Conservation (phyloP, 2,329 filamentous ascomycete species). For the Stemphylium lycopersici region DNA sequence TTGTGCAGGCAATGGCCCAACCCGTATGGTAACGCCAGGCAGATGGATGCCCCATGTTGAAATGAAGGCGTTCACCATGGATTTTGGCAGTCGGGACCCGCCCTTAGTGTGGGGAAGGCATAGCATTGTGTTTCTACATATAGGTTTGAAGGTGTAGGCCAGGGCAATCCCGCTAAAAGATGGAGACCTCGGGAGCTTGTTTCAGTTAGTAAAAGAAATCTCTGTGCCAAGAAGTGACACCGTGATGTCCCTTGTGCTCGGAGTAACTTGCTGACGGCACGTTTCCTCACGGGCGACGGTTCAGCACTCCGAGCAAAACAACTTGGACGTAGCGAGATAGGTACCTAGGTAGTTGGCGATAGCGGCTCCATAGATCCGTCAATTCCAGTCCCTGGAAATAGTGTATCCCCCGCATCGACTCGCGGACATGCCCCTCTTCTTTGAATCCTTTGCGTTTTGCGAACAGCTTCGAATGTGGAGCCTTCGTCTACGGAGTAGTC, state of each 20-base stretch:
- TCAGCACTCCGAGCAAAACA: conserved; percentile 9
- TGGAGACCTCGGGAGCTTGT: conserved; percentile 19
- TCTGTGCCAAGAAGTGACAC: conserved; percentile 25
- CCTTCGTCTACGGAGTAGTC: conserved; percentile 19
- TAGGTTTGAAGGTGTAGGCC: background rate
- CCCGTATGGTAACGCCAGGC: background rate
- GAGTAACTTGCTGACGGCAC: conserved; percentile 7
- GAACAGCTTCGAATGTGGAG: conserved; percentile 29
- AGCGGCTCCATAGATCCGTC: conserved; percentile 8
- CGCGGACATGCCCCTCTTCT: conserved; percentile 19
- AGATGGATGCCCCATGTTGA: background rate
- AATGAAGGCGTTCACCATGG: background rate
- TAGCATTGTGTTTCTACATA: conserved; percentile 5
- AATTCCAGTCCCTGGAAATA: conserved; percentile 21
- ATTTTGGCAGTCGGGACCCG: background rate
- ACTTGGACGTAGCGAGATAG: conserved; percentile 5
- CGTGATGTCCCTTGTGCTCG: conserved; percentile 14
- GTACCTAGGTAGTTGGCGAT: conserved; percentile 7
- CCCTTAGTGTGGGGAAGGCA: conserved; percentile 8
- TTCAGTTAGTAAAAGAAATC: conserved; percentile 30
- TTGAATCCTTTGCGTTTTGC: conserved; percentile 17
- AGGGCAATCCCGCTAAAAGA: conserved; percentile 17
- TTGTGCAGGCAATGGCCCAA: background rate
- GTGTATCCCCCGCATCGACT: conserved; percentile 23
- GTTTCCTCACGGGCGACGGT: conserved; percentile 11